Evolutionary conservation across 2,329 filamentous ascomycete species (phyloP), one percentile per base, ranked within the genome.

Genomic region (Fusarium miscanthi): DNA sequence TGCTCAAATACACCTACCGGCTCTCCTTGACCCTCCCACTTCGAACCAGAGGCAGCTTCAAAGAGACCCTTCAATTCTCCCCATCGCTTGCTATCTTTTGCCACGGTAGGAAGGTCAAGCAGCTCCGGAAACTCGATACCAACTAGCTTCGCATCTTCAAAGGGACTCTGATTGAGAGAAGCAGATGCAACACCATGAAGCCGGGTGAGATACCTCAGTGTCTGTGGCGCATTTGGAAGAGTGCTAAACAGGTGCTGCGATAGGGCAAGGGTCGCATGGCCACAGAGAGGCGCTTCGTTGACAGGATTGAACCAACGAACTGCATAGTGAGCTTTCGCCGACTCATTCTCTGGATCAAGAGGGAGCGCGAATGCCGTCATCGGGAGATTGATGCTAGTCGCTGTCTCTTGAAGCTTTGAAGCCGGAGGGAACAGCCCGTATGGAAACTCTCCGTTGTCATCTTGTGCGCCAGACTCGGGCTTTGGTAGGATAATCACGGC

Each of bases 301-400:
- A 33, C 25, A 21, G 58, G 25, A 25, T 68, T 68, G 31, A 68
- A 68, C 65, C 65, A 68, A 0, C 65, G 65, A 4, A 68, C 65
- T 0, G 63, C 63, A 3, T 68, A 68, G 19, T 66, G 43, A 17
- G 51, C 27, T 10, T 68, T 43, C 3, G 64, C n/a, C 1, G 54
- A 38, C 10, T 54, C 31, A 4, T 31, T 49, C 6, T 43, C 45
- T 1, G 23, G 25, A 3, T 30, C 45, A 0, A 68, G 63, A 3
- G 65, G 65, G 1, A 62, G 41, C 0, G 30, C 63, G 0, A 40
- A 68, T 6, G 42, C 63, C 0, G 38, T 68, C 65, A 68, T 68
- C 0, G 65, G 65, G 0, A 40, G 38, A 0, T 17, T 12, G 0
- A 68, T 21, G 0, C 1, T 37, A 0, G 8, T 62, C 0, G 65